Conservation (phyloP, 176 grass and related monocot genomes). For the Oryza glaberrima region DNA sequence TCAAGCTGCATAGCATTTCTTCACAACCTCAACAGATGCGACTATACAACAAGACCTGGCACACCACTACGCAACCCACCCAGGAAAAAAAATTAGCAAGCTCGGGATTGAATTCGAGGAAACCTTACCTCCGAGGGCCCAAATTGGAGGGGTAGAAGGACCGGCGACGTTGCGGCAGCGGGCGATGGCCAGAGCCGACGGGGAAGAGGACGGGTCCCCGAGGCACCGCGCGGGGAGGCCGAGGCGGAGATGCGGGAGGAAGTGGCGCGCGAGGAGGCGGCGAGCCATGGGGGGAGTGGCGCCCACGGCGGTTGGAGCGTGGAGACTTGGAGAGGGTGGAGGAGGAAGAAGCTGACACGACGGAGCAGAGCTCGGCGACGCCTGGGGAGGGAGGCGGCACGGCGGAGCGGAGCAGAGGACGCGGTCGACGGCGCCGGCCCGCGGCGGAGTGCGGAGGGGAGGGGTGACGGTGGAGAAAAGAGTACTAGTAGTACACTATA, state of each 20-base stretch:
- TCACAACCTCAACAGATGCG: background rate
- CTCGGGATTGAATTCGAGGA: slow-evolving; percentile 5
- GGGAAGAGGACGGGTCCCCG: background rate
- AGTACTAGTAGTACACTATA: too few species aligned
- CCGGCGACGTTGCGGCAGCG: background rate
- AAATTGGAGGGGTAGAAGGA: background rate
- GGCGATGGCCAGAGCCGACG: background rate
- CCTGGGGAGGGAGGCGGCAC: too few species aligned
- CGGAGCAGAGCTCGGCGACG: too few species aligned
- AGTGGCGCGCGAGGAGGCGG: slow-evolving; percentile 38
- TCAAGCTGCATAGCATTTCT: background rate
- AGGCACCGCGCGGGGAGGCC: slow-evolving; percentile 15
- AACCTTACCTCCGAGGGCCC: slow-evolving; percentile 27
- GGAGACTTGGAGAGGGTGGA: too few species aligned
- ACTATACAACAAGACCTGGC: background rate
- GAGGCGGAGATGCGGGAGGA: slow-evolving; percentile 37
- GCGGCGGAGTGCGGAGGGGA: too few species aligned
- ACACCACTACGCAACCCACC: too few species aligned
- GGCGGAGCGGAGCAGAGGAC: too few species aligned
- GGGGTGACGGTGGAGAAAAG: too few species aligned
- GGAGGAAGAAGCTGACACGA: background rate
- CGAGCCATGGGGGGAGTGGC: slow-evolving; percentile 32
- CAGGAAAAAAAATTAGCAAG: background rate
- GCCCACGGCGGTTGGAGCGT: too few species aligned
- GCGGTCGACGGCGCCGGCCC: too few species aligned